phyloP scores from a whole-genome alignment of 176 grass and related monocot genomes.

The Zoysia pacifica region DNA sequence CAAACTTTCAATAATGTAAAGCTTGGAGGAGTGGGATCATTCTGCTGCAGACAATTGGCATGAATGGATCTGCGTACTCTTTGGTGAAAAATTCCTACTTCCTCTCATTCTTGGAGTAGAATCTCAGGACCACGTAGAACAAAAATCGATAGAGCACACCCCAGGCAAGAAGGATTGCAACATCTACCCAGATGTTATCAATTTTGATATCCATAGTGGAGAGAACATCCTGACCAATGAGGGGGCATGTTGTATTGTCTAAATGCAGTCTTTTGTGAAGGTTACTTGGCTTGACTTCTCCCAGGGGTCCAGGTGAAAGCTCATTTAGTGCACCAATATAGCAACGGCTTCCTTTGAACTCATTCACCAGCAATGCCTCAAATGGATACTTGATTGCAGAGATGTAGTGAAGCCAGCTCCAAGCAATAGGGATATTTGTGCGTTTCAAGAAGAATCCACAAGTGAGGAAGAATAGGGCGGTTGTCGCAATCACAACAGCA shows the following conservation, averaged over 20 bases:
- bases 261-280: constrained; percentile 14
- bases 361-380: constrained; percentile 73
- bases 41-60: constrained; percentile 10
- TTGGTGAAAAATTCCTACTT: constrained; percentile 33
- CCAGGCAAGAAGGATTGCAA: constrained; percentile 76
- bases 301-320: constrained; percentile 41
- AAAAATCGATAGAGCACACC: constrained; percentile 76
- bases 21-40: not conserved
- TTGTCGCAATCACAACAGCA: constrained; percentile 69
- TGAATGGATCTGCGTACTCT: constrained; percentile 18
- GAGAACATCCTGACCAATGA: constrained; percentile 68
- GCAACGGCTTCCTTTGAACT: constrained; percentile 57
- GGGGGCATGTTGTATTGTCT: constrained; percentile 39
- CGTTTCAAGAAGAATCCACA: constrained; percentile 84
- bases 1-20: constrained; percentile 24
- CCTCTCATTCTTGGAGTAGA: constrained; percentile 87
- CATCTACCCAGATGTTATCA: constrained; percentile 64
- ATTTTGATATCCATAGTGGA: constrained; percentile 53
- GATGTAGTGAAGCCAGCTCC: constrained; percentile 86
- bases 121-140: constrained; percentile 77
- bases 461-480: constrained; percentile 67
- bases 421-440: constrained; percentile 55
- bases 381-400: constrained; percentile 93
- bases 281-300: constrained; percentile 12
- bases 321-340: constrained; percentile 44